Evolutionary conservation across 129 eudicot species (phyloP), one percentile per base, ranked within the genome.

Genomic region (Mikania micrantha): DNA sequence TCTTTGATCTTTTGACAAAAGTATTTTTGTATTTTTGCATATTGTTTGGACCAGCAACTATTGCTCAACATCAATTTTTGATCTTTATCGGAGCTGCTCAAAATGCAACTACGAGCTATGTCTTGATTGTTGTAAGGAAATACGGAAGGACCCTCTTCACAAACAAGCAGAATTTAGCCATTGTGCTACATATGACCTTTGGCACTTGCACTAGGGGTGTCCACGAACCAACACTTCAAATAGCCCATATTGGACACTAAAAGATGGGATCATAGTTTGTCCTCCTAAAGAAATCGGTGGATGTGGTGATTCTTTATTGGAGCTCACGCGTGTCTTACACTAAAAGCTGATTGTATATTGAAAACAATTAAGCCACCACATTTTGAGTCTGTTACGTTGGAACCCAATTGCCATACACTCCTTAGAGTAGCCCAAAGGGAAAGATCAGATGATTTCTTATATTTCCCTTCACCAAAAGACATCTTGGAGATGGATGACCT

Each of bases 121-220:
- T 68, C 73, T 68, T 68, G 22, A 61, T 16, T 68, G 73, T 10
- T 68, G 73, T 52, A 49, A 31, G 29, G 73, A 49, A 50, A 8
- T 68, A 32, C 60, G 63, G 60, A 34, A 60, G 28, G 20, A 60
- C 44, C 42, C 42, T 38, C 42, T 38, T 38, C 9, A 2, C n/a
- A 38, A 38, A 38, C 7, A 38, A 38, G 42, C 42, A 38, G 11
- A 38, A 38, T 38, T 38, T 38, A 8, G 42, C 42, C 9, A 8
- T 38, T 38, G 9, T 38, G 10, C 11, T 38, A 38, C 5, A 38
- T 38, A 38, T 38, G 11, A 38, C 42, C 0, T 38, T 38, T 38
- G 42, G 5, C 42, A 38, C 42, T 6, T 38, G 42, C 9, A 0
- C 42, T 38, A 5, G 42, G 42, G 42, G 42, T 0, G 10, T 38